Percentiles rank a stretch among this genome's conserved stretches.
Evolutionary conservation across 2,329 filamentous ascomycete species (phyloP).

Genomic region (Emericellopsis cladophorae): DNA sequence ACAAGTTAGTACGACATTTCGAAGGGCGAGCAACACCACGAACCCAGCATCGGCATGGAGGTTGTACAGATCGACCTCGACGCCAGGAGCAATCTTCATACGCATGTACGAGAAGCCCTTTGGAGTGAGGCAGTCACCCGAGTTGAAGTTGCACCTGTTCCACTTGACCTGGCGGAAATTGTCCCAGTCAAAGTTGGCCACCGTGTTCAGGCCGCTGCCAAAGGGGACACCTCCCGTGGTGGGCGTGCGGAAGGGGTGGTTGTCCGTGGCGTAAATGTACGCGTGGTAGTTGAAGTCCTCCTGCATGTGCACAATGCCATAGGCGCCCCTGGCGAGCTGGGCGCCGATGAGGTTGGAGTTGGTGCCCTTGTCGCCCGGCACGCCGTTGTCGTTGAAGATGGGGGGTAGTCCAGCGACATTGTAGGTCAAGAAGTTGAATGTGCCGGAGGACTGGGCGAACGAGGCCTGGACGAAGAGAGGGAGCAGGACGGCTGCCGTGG

Average conservation of each 20-base stretch:
- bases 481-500: background rate
- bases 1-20: background rate
- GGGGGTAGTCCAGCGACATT: slow-evolving; percentile 49
- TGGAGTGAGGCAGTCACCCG: slow-evolving; percentile 52
- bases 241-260: slow-evolving; percentile 45
- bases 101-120: slow-evolving; percentile 62
- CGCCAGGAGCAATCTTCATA: slow-evolving; percentile 32
- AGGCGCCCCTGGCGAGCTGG: slow-evolving; percentile 41
- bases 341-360: slow-evolving; percentile 45
- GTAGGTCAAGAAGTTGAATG: slow-evolving; percentile 40
- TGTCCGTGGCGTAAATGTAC: slow-evolving; percentile 46
- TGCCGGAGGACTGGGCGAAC: slow-evolving; percentile 9
- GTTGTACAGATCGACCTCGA: slow-evolving; percentile 53
- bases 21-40: background rate
- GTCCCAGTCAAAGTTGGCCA: slow-evolving; percentile 45
- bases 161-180: slow-evolving; percentile 43
- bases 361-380: slow-evolving; percentile 46
- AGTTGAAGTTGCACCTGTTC: slow-evolving; percentile 42
- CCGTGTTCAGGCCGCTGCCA: slow-evolving; percentile 51
- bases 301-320: slow-evolving; percentile 52
- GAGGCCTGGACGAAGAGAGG: background rate
- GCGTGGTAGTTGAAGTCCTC: slow-evolving; percentile 62
- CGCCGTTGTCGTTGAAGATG: slow-evolving; percentile 44
- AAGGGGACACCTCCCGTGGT: slow-evolving; percentile 53
- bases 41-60: slow-evolving; percentile 50